Evolutionary conservation across 352 stramenopile genomes (phyloP), one percentile per base, ranked within the genome.

Genomic region (Pythium rhizo-oryzae): DNA sequence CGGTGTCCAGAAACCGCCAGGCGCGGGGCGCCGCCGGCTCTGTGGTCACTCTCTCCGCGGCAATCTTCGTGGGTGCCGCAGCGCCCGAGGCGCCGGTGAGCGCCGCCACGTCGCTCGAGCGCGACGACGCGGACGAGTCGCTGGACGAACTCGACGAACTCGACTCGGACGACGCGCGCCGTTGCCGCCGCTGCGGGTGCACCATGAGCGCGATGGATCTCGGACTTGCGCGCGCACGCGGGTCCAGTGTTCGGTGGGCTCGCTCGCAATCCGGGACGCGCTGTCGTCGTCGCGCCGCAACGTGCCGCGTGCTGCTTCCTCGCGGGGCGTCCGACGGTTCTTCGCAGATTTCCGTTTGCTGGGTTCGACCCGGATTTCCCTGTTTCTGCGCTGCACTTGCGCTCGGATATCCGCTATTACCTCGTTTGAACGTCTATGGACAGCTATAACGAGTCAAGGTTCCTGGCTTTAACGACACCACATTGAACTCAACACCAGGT

Each of bases 1-100:
- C 76, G 56, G 77, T 82, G 62, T 89, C 79, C 44, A 91, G 46
- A 55, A 81, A 74, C 21, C 63, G 69, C 62, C 69, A 75, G 28
- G 52, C 30, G 23, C 53, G 59, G 21, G 51, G 53, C 23, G 54
- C 8, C 15, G 39, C 9, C 7, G 35, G 28, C 33, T 9, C 55
- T 15, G 35, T 19, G 0, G 19, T 25, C 33, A 5, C 8, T 25
- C 4, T 9, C 3, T 21, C 18, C 12, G 12, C 8, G 8, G 46
- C 18, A 11, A n/a, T 57, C 47, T 56, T 65, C 7, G 25, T 4
- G n/a, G 33, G 19, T 11, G 39, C 11, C 3, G 28, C n/a, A n/a
- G n/a, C 52, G 23, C 19, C 18, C 4, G 50, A 8, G 33, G 19
- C 35, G 28, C 2, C 44, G 2, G 44, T 51, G 18, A 19, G 44